Conservation (phyloP, 352 stramenopile species). For the Globisporangium camurandrum region DNA sequence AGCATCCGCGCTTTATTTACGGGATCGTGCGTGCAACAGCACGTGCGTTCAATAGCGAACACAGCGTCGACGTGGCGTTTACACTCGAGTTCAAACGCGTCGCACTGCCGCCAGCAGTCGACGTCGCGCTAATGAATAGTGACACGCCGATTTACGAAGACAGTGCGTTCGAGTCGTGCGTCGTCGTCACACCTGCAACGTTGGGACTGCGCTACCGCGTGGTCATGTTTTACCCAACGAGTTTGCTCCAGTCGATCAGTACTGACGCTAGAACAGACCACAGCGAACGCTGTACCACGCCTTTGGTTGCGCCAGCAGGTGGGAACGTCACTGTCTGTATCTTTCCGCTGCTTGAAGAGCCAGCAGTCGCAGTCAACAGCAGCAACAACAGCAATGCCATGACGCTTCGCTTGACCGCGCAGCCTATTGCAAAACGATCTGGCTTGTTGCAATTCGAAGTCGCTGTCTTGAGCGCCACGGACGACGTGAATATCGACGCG, state of each 20-base stretch:
- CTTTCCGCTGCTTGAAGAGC: too few relatives aligned
- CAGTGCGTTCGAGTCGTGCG: neutral
- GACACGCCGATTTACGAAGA: neutral
- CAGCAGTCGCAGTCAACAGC: neutral
- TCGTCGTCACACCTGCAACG: neutral
- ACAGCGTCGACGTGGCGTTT: conserved; percentile 10
- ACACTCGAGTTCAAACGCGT: conserved; percentile 16
- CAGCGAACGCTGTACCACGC: too few relatives aligned
- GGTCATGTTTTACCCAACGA: neutral
- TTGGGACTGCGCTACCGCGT: neutral
- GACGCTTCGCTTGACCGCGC: neutral
- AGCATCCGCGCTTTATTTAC: neutral
- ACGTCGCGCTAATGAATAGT: neutral
- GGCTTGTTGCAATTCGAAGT: neutral
- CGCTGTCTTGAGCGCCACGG: neutral
- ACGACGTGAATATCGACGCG: neutral
- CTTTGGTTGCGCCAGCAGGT: neutral
- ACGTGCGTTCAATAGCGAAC: conserved; percentile 19
- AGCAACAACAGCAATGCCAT: neutral
- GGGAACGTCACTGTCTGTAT: neutral
- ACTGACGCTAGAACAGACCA: neutral
- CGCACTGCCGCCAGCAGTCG: conserved; percentile 10
- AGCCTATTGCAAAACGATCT: neutral
- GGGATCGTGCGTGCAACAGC: conserved; percentile 15
- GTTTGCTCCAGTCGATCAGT: neutral